Evolutionary conservation across 1,139 yeast species (phyloP).

Genomic region (Sugiyamaella neomexicana): DNA sequence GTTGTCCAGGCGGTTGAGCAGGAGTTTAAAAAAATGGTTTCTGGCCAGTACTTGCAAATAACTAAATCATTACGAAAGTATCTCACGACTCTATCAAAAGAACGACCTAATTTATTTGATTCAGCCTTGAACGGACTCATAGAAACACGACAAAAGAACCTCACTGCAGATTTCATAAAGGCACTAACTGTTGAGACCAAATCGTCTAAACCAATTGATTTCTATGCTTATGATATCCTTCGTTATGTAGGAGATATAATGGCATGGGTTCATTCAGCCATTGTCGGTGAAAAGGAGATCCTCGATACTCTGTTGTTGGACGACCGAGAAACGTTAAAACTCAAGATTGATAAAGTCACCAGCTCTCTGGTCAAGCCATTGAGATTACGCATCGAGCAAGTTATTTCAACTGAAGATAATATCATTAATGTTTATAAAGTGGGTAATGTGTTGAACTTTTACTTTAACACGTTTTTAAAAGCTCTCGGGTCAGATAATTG

Average conservation of each 20-base stretch:
- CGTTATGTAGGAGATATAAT: constrained; percentile 83
- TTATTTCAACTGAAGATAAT: constrained; percentile 64
- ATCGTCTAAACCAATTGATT: constrained; percentile 53
- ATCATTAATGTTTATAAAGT: constrained; percentile 58
- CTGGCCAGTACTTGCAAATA: constrained; percentile 32
- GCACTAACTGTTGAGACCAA: constrained; percentile 53
- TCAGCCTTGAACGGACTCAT: constrained; percentile 38
- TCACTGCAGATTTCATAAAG: constrained; percentile 48
- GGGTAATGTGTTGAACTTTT: constrained; percentile 63
- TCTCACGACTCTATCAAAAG: constrained; percentile 38
- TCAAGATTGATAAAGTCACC: constrained; percentile 48
- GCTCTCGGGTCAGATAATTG: constrained; percentile 23
- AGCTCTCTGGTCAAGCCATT: constrained; percentile 53
- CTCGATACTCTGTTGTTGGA: constrained; percentile 54
- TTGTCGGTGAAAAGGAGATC: constrained; percentile 84
- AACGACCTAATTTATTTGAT: constrained; percentile 42
- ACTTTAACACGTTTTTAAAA: constrained; percentile 66
- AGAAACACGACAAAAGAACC: constrained; percentile 36
- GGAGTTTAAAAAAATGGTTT: constrained; percentile 36
- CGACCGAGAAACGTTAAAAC: constrained; percentile 33
- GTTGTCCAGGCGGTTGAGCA: constrained; percentile 44
- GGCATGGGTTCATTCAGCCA: constrained; percentile 86
- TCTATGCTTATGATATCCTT: constrained; percentile 76
- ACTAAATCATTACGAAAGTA: constrained; percentile 34
- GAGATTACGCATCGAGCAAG: constrained; percentile 59